Evolutionary conservation across 2,329 filamentous ascomycete species (phyloP), one percentile per base, ranked within the genome.

Genomic region (Cyanodermella asteris): DNA sequence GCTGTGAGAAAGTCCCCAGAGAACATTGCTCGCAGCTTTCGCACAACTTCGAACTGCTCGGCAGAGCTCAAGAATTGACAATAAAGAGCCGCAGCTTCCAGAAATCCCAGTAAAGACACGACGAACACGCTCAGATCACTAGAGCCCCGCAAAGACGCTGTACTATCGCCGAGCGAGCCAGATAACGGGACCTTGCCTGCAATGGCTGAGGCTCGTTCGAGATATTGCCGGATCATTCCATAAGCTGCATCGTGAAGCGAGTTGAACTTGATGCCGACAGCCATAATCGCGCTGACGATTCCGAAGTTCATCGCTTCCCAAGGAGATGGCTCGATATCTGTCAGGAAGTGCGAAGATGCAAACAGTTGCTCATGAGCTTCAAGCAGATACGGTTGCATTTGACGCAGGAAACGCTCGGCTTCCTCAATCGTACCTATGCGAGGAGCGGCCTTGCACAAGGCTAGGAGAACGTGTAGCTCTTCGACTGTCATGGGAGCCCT

Each of bases 391-490:
- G 73, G 74, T 6, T 71, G 64, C 20, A 97, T 55, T 37, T 91
- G 81, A 17, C 61, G 58, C n/a, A 72, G 64, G 19, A 97, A 64
- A 38, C 69, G 73, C 39, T 76, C 67, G 15, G 81, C 82, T 41
- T 75, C 73, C 31, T 77, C 66, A 20, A 55, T 48, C 22, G 67
- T 70, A 26, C 70, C 61, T 14, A 94, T 60, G 13, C 68, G 62
- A 4, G 80, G 73, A 4, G 82, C 78, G 26, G 84, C 78, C 51
- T 82, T 84, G 56, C 84, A 94, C 14, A 97, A 60, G 21, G 87
- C 80, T 14, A 94, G 54, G 14, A 97, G 61, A 26, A 91, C 76
- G 47, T 97, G 84, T 37, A 91, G 72, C 56, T 97, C 90, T 40
- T 77, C 72, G 27, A 82, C 68, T 26, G 72, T 77, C 80, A 90